Evolutionary conservation across 1,284 basidiomycete genomes (phyloP).

Genomic region (Microbotryum scabiosae): DNA sequence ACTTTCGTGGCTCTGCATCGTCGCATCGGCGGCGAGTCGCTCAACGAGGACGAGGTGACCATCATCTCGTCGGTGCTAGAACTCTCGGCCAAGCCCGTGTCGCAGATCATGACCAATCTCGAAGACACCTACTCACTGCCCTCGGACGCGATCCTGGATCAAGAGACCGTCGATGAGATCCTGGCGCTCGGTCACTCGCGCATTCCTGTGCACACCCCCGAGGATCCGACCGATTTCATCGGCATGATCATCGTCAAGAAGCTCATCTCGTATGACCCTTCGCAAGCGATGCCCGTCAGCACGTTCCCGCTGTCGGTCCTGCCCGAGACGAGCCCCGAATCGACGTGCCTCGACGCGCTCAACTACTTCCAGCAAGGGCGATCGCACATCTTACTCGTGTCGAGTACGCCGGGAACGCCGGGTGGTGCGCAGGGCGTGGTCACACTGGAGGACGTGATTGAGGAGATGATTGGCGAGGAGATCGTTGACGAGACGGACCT

Average conservation of each 20-base stretch:
- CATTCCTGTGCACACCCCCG: constrained; percentile 79
- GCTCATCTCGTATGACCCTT: constrained; percentile 84
- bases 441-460: constrained; percentile 46
- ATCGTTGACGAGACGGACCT: constrained; percentile 35
- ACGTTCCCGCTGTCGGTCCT: constrained; percentile 52
- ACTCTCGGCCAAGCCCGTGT: constrained; percentile 43
- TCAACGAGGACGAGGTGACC: constrained; percentile 62
- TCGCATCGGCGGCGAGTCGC: constrained; percentile 55
- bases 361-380: constrained; percentile 73
- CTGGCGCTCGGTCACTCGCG: constrained; percentile 69
- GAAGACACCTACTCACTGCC: constrained; percentile 71
- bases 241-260: constrained; percentile 75
- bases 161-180: constrained; percentile 62
- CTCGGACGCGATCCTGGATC: constrained; percentile 69
- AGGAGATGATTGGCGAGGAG: constrained; percentile 80
- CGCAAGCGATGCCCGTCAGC: constrained; percentile 48
- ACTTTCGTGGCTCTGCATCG: constrained; percentile 62
- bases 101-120: constrained; percentile 44
- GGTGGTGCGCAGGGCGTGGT: constrained; percentile 43
- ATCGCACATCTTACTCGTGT: constrained; percentile 83
- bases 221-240: constrained; percentile 64
- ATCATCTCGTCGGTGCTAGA: constrained; percentile 68
- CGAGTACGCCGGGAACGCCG: constrained; percentile 48
- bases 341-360: constrained; percentile 64
- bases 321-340: constrained; percentile 78